Base-by-base conservation (phyloP, 2,329 filamentous ascomycete species). In the Dothistroma pini region DNA sequence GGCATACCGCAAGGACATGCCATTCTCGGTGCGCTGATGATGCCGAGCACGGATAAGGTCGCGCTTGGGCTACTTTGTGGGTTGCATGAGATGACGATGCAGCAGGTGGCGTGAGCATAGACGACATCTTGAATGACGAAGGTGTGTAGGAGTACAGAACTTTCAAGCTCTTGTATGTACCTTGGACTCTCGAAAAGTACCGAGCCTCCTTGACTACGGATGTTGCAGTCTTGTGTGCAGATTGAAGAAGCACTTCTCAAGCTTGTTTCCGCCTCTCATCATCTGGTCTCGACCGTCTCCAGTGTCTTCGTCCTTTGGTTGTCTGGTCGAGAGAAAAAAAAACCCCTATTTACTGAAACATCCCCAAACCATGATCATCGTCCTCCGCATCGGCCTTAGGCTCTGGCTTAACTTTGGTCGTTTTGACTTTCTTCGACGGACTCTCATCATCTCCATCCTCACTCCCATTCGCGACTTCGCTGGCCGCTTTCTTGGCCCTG, bases 1-100 rank as follows among this genome's bases (percentile, higher is more conserved):
- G 75, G 79, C 49, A 70, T 80, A 47, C 79, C 79, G 7, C 76
- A 77, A 61, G 76, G 77, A 41, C 78, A 81, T 66, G 76, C 77
- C 1, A 70, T 81, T 47, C 73, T 81, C 1, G 78, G 79, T 19
- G 79, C 79, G 22, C 68, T 80, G n/a, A 72, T 79, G 65, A 76
- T 76, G 60, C 73, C 75, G 11, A 74, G 75, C 47, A 71, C 78
- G 49, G 79, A 81, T 64, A 74, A 75, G 52, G 72, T 74, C 56
- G 77, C 76, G 58, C 65, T 81, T 65, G 76, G 76, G 55, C 71
- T 80, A 66, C 64, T 78, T n/a, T 76, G 73, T 41, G 69, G 68
- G 10, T 59, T 75, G 59, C 70, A 72, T 58, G 72, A 74, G 51
- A 70, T 75, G 71, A 71, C 68, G 31, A 72, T 70, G 69, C 69